Conservation (phyloP, 2,329 filamentous ascomycete species). For the Fusarium mundagurra region DNA sequence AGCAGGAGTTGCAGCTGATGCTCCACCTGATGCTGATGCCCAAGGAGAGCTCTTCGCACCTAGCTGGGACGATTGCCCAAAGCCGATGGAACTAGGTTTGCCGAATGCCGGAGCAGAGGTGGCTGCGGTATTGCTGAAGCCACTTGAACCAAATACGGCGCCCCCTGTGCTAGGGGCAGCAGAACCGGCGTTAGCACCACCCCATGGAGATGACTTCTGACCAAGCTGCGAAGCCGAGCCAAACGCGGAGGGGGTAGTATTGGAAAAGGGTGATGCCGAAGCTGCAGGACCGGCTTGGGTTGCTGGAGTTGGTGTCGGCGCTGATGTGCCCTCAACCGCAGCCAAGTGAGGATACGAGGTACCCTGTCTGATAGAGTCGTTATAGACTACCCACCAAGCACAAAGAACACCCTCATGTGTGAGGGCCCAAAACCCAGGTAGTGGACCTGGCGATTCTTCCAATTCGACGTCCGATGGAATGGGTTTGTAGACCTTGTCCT, state of each 20-base stretch:
- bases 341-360: conserved; percentile 78
- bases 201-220: conserved; percentile 63
- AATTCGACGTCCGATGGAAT: conserved; percentile 81
- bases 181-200: conserved; percentile 45
- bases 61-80: conserved; percentile 62
- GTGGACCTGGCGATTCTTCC: conserved; percentile 78
- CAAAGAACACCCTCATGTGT: conserved; percentile 89
- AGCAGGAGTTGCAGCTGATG: conserved; percentile 49
- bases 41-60: conserved; percentile 65
- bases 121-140: conserved; percentile 54
- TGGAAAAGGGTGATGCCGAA: conserved; percentile 48
- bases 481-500: conserved; percentile 80
- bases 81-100: conserved; percentile 58
- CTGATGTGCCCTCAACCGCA: conserved; percentile 52
- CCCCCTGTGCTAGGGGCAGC: conserved; percentile 47
- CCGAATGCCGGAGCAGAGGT: conserved; percentile 59
- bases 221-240: conserved; percentile 58
- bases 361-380: conserved; percentile 81
- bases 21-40: conserved; percentile 48
- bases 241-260: conserved; percentile 51
- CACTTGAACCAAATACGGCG: conserved; percentile 56
- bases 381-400: conserved; percentile 92
- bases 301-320: conserved; percentile 44
- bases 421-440: conserved; percentile 85
- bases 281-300: conserved; percentile 42